phyloP scores from a whole-genome alignment of 129 eudicot genomes.

The Escallonia rubra region DNA sequence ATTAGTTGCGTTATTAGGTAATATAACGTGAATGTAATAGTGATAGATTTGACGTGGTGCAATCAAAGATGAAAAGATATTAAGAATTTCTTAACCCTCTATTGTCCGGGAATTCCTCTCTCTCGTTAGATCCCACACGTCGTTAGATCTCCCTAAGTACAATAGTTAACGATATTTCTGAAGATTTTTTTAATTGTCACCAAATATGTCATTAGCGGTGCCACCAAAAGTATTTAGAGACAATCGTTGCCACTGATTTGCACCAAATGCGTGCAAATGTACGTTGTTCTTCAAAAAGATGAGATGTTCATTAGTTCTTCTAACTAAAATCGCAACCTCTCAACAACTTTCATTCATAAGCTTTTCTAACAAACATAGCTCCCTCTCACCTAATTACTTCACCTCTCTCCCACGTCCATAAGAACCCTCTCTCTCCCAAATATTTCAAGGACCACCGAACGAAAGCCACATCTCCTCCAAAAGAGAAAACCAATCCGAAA shows the following conservation, averaged over 20 bases:
- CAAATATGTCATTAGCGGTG: background rate
- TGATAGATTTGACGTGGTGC: background rate
- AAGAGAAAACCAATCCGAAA: background rate
- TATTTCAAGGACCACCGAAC: no score
- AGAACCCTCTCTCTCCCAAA: conserved; percentile 15
- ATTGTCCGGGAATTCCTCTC: no score
- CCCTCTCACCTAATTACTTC: conserved; percentile 16
- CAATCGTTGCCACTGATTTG: background rate
- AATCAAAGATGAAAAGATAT: no score
- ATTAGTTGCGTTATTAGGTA: no score
- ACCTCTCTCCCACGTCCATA: conserved; percentile 14
- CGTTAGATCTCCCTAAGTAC: no score
- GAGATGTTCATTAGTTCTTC: background rate
- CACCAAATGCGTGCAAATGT: no score
- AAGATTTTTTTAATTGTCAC: no score
- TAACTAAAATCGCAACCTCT: conserved; percentile 17
- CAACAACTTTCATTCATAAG: conserved; percentile 14
- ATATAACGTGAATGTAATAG: no score
- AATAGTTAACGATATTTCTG: no score
- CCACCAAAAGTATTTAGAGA: no score
- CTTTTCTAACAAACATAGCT: conserved; percentile 6
- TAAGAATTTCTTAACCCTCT: no score
- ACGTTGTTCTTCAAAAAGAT: background rate
- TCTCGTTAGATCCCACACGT: no score
- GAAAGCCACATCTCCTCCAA: background rate